These are phyloP conservation scores for Galerina marginata DNA, from an alignment of 768 basidiomycete species.

Conservation along the genomic window DNA sequence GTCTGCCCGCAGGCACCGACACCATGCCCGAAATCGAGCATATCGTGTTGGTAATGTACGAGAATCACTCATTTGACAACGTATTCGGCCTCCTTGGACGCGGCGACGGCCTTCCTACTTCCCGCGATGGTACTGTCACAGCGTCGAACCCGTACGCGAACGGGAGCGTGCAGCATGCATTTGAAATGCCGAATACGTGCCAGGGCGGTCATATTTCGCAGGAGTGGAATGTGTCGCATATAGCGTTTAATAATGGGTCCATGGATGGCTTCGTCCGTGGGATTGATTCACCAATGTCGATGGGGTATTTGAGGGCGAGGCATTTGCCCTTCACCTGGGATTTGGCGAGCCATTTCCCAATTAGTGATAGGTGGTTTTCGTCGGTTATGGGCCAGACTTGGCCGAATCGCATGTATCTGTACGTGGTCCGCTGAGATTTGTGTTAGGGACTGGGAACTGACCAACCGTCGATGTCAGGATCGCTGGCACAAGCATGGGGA, in stretches of 20 bases:
- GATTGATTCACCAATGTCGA: background rate
- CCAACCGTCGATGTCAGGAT: background rate
- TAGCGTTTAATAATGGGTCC: conserved; percentile 2
- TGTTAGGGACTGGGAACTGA: background rate
- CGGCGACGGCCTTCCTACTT: background rate
- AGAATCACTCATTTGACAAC: conserved; percentile 4
- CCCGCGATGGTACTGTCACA: background rate
- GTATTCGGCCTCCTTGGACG: background rate
- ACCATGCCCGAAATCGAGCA: background rate
- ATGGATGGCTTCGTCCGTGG: conserved; percentile 4
- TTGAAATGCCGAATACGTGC: conserved; percentile 2
- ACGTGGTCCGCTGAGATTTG: background rate
- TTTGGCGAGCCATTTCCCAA: background rate
- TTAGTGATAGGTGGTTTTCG: conserved; percentile 1
- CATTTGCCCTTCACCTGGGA: conserved; percentile 1
- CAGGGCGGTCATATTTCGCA: background rate
- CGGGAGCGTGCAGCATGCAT: background rate
- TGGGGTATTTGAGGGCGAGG: background rate
- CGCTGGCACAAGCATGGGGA: background rate
- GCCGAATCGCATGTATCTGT: conserved; percentile 9
- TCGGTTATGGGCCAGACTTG: conserved; percentile 6
- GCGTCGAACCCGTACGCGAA: background rate
- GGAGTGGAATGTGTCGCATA: background rate
- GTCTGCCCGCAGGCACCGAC: background rate
- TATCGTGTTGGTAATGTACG: conserved; percentile 1